A percentile compares a stretch with the other conserved stretches of the same genome.
These are phyloP conservation scores for Penicillium nordicum DNA, from an alignment of 2,329 filamentous ascomycete species.

Conservation along the genomic window DNA sequence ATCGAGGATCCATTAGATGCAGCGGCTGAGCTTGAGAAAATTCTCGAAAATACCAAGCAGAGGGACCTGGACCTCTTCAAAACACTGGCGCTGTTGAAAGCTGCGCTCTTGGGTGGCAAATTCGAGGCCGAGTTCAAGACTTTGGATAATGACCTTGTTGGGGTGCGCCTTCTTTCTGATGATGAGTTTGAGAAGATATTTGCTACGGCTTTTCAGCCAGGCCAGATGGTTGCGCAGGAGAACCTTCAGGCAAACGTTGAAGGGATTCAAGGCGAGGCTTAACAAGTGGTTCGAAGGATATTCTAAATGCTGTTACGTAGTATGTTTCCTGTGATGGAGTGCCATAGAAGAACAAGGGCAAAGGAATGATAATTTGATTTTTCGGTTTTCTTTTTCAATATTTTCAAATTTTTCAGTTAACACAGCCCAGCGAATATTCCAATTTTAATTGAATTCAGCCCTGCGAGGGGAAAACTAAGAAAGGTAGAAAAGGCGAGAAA, in stretches of 20 bases:
- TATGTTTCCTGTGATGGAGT: not conserved
- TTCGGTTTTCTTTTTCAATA: too few relatives aligned
- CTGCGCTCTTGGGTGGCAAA: not conserved
- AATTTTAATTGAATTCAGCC: not conserved
- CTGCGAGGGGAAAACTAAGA: not conserved
- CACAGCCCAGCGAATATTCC: not conserved
- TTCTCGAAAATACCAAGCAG: not conserved
- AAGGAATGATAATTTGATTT: not conserved
- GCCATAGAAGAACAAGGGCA: not conserved
- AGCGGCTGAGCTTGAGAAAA: not conserved
- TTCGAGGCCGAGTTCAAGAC: not conserved
- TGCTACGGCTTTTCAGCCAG: not conserved
- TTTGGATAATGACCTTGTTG: constrained; percentile 1
- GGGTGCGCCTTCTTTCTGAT: not conserved
- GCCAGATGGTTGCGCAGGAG: not conserved
- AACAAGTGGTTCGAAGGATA: not conserved
- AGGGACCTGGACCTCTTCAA: not conserved
- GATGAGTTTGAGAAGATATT: constrained; percentile 1
- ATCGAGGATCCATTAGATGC: not conserved
- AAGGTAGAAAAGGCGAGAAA: not conserved
- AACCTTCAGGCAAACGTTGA: not conserved
- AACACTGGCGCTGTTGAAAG: not conserved
- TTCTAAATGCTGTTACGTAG: too few relatives aligned
- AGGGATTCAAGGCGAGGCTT: not conserved
- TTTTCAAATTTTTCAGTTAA: too few relatives aligned